Evolutionary conservation across 306 rosid species (phyloP).

Genomic region (Prunus dulcis): DNA sequence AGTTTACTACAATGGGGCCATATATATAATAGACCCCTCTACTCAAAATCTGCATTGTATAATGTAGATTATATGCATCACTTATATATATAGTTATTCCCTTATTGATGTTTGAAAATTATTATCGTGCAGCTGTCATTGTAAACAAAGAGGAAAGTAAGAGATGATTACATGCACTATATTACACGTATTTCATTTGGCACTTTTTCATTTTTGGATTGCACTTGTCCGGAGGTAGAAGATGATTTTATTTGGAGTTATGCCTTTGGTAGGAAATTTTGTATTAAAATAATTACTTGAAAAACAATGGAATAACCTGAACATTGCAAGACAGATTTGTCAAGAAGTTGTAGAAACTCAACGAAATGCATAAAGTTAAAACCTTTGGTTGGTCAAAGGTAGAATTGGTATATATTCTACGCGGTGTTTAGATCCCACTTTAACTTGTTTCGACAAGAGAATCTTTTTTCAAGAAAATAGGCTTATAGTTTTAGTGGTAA

Average conservation of each 20-base stretch:
- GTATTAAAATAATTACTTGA: neutral
- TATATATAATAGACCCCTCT: neutral
- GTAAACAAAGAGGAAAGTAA: too few species aligned
- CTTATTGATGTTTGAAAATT: rapidly evolving
- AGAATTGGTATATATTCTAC: neutral
- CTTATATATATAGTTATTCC: too few species aligned
- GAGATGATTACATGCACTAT: neutral
- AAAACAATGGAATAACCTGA: neutral
- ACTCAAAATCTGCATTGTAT: neutral
- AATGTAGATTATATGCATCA: neutral
- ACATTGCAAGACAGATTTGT: neutral
- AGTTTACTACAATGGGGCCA: neutral
- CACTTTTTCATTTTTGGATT: neutral
- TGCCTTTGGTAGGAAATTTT: neutral
- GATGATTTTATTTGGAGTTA: neutral
- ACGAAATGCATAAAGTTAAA: neutral
- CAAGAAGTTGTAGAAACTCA: neutral
- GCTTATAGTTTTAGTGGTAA: neutral
- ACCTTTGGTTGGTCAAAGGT: neutral
- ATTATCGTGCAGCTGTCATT: too few species aligned
- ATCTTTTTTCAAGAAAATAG: neutral
- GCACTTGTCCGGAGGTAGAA: neutral
- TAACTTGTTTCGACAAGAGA: too few species aligned
- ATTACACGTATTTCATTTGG: neutral
- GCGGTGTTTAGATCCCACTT: too few species aligned